Evolutionary conservation across 2,329 filamentous ascomycete genomes (phyloP), one percentile per base, ranked within the genome.

Genomic region (Pseudogymnoascus sp.): DNA sequence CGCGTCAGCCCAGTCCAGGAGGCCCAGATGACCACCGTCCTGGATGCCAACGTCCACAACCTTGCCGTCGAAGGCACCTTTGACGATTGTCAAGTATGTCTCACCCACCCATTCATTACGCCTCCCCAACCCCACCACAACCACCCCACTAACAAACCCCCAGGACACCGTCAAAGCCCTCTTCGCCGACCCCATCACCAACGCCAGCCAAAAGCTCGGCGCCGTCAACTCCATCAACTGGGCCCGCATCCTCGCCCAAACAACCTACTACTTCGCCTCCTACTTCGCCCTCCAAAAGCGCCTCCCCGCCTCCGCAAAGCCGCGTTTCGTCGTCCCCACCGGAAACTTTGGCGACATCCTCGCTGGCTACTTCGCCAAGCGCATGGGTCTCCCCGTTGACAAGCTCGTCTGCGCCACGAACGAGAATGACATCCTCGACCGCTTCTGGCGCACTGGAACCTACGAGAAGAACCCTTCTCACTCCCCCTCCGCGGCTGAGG

Each of bases 191-290:
- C 81, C 88, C 2, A 87, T 92, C 63, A 89, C 90, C 75, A 98
- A 98, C 81, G 80, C 83, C 70, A 86, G 85, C 1, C 85, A 93
- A 73, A 92, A 91, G 69, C 88, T 98, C 48, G 93, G 90, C 43
- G 93, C 95, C 48, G 92, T 98, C 69, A 98, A 98, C 81, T 95
- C 90, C 54, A 98, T 98, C 79, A 98, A 98, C 79, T 97, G 89
- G 85, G 90, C 93, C 1, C 85, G 95, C 70, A 98, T 99, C 70
- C 84, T 99, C 39, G 93, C 95, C 11, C 95, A 99, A 79, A 97
- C 96, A 68, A 92, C 91, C 66, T 98, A 96, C 83, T 99, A 96
- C 82, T 96, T 97, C 81, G 83, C 95, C 77, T 87, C 95, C 11
- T 98, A 98, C 82, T 96, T 97, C 78, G 80, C 87, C 13, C 86